These are phyloP conservation scores for Ramaria sp. DNA, from an alignment of 768 basidiomycete species.

Conservation along the genomic window DNA sequence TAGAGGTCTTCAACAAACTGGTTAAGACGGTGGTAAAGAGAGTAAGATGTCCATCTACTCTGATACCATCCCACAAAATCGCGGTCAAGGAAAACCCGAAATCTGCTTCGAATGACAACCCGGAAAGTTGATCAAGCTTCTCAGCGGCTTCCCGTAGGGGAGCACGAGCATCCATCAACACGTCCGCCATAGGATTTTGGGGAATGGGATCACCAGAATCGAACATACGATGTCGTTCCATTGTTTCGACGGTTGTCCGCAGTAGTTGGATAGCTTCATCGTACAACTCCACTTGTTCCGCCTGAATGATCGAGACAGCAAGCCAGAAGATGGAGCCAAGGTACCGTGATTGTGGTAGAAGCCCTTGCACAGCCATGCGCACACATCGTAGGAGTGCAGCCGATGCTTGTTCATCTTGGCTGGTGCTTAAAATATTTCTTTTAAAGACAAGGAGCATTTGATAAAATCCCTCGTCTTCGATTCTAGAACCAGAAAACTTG, in stretches of 20 bases:
- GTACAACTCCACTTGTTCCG: slow-evolving; percentile 56
- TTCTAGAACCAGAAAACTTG: slow-evolving; percentile 62
- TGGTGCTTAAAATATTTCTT: slow-evolving; percentile 55
- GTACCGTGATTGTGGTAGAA: slow-evolving; percentile 61
- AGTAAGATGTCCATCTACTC: background rate
- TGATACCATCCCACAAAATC: background rate
- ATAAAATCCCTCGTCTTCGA: slow-evolving; percentile 88
- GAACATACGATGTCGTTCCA: slow-evolving; percentile 53
- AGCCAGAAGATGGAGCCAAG: slow-evolving; percentile 76
- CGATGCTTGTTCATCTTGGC: slow-evolving; percentile 54
- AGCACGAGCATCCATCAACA: slow-evolving; percentile 1
- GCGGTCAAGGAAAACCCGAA: slow-evolving; percentile 4
- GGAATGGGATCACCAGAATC: slow-evolving; percentile 16
- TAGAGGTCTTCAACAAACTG: background rate
- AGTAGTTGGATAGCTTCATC: slow-evolving; percentile 60
- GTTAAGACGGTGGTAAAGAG: background rate
- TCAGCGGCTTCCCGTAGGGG: background rate
- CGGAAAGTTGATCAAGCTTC: background rate
- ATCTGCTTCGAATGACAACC: slow-evolving; percentile 1
- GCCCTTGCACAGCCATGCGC: slow-evolving; percentile 60
- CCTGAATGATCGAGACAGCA: slow-evolving; percentile 72
- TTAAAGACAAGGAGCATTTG: slow-evolving; percentile 85
- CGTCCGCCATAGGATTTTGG: background rate
- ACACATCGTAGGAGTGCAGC: slow-evolving; percentile 85
- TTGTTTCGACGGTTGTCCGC: slow-evolving; percentile 48